These are phyloP conservation scores for Ganoderma boninense DNA, from an alignment of 1,284 basidiomycete genomes.

Conservation along the genomic window DNA sequence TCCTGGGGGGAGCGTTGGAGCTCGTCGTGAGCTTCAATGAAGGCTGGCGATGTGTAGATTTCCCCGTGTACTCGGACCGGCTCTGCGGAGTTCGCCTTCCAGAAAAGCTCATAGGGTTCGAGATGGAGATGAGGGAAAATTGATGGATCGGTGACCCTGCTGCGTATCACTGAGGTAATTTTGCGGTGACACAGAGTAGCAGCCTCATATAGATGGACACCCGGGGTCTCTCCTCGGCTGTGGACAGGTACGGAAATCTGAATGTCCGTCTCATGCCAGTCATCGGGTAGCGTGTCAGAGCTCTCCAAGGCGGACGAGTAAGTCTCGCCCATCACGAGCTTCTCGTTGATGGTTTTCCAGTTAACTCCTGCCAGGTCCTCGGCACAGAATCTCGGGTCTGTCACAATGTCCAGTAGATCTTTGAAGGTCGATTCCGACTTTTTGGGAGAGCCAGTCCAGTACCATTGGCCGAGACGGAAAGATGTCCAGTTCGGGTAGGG, in stretches of 20 bases:
- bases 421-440: constrained; percentile 19
- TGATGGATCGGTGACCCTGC: background rate
- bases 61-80: background rate
- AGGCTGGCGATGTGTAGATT: background rate
- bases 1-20: constrained; percentile 14
- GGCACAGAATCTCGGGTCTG: constrained; percentile 4
- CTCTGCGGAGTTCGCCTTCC: background rate
- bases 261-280: background rate
- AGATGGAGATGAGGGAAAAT: background rate
- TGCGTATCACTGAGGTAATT: background rate
- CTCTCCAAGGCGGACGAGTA: background rate
- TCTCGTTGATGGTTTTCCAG: background rate
- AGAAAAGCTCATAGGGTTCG: background rate
- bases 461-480: constrained; percentile 19
- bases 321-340: background rate
- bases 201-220: background rate
- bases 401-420: constrained; percentile 18
- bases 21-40: background rate
- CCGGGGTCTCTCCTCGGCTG: background rate
- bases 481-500: constrained; percentile 19
- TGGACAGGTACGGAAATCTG: background rate
- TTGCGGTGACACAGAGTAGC: background rate
- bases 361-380: background rate
- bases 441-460: constrained; percentile 11
- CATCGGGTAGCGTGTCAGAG: background rate